Conservation (phyloP, 768 basidiomycete species). For the Termitomyces sp. region DNA sequence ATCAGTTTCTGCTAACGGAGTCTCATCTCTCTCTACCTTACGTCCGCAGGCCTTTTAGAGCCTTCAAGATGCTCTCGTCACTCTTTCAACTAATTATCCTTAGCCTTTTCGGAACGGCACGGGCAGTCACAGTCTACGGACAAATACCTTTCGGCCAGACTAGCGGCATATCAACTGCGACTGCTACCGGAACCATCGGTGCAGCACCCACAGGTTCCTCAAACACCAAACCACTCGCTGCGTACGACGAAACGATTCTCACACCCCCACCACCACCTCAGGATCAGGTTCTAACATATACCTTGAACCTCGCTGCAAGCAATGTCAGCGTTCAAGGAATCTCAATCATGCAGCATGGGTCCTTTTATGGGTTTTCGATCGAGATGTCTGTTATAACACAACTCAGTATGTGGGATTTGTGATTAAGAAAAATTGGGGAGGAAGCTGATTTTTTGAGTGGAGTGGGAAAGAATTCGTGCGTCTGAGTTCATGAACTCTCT, state of each 20-base stretch:
- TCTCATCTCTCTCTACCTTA: too few species aligned
- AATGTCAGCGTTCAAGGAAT: constrained; percentile 26
- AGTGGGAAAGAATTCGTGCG: constrained; percentile 1
- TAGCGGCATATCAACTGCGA: constrained; percentile 5
- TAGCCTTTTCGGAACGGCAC: neutral
- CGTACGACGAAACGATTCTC: constrained; percentile 48
- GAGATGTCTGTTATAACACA: constrained; percentile 69
- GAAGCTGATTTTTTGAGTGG: neutral
- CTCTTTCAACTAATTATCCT: neutral
- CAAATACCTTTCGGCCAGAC: constrained; percentile 21
- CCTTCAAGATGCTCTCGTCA: neutral
- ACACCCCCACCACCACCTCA: constrained; percentile 43
- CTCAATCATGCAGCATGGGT: constrained; percentile 38
- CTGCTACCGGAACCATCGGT: constrained; percentile 1
- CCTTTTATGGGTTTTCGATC: constrained; percentile 70
- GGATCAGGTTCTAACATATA: constrained; percentile 37
- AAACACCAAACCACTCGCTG: constrained; percentile 31
- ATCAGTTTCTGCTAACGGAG: neutral
- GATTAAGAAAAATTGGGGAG: neutral
- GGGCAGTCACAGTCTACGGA: constrained; percentile 26
- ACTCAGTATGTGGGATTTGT: constrained; percentile 35
- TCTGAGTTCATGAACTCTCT: neutral
- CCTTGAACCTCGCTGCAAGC: constrained; percentile 32
- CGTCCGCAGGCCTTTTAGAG: neutral
- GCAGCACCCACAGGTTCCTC: constrained; percentile 17